Base-by-base conservation (phyloP, 208 protist genomes). In the Histomonas meleagridis region DNA sequence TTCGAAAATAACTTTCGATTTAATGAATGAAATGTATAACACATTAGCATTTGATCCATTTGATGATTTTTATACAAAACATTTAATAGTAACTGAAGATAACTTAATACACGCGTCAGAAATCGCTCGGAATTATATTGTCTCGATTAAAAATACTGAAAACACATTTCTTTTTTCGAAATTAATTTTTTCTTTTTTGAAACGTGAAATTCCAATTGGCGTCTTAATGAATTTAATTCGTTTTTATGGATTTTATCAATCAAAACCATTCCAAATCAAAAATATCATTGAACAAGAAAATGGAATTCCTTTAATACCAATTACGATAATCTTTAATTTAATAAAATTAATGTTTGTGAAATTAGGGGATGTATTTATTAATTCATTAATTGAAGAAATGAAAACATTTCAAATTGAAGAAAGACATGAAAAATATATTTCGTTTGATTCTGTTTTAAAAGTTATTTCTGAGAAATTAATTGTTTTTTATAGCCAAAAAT, bases 331-430 rank as follows among this genome's bases (percentile, higher is more conserved):
- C 23, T 46, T 26, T 43, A 86, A 86, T 55, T 86, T 86, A 16
- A 86, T 46, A 38, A 32, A 12, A 55, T 26, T 46, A 0, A 86
- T 86, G 76, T 86, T 86, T 48, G 38, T 46, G 5, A 32, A 12
- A 55, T 4, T 86, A 18, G 76, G 76, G 7, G 76, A 86, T 51
- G 76, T 26, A 32, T 26, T 26, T 57, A 46, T 86, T 32, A 86
- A 86, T 57, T 40, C 51, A 26, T 26, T 86, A 12, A 86, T 57
- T 55, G 76, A 86, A 32, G n/a, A 86, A 86, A 49, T 86, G 1
- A 86, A 86, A 86, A 46, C 76, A 26, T 40, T 86, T 55, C 40
- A 43, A 32, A 46, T 48, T 38, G 76, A 86, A 86, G 76, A 86
- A 55, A 51, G 76, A 86, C 46, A 46, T 32, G 55, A 86, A 49